Base-by-base conservation (phyloP, 768 basidiomycete genomes). In the Hemileccinum rubropunctum region DNA sequence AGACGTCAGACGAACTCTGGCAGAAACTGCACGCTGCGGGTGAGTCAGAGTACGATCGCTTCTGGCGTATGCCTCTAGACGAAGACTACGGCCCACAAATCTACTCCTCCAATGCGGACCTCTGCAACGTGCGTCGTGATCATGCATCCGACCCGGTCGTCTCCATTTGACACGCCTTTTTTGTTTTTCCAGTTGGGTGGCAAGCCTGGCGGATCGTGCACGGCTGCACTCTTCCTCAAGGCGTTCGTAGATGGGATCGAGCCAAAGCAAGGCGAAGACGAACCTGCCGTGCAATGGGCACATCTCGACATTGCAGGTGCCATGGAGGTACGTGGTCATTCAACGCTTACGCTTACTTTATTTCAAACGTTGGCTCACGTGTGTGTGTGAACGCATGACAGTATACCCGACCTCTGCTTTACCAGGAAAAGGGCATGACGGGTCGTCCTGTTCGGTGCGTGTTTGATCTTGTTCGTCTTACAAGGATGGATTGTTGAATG, bases 1-100 rank as follows among this genome's bases (percentile, higher is more conserved):
- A 88, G 86, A 84, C 80, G 13, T 88, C 88, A 3, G 85, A 90
- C 54, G 68, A 74, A 20, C 82, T 95, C 17, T 95, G 89, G 88
- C 60, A 77, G 32, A 73, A 79, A 46, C 77, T 95, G 11, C 73
- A 81, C 53, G 72, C 63, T 3, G 90, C 91, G 3, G 90, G 88
- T 11, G 80, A 84, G 70, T 67, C 70, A 13, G 88, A 91, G 59
- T 79, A 86, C 60, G 90, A 92, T 68, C 82, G 83, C 47, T 84
- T 95, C 76, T 94, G 91, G 91, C 81, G 91, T 26, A 82, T 94
- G 84, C 91, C 91, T 10, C 79, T 95, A 46, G 85, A 90, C 58
- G 88, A 91, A 37, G 88, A 84, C 49, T 95, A 77, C 56, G 82
- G 80, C 1, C 79, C 82, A 11, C 89, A 90, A 64, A 93, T 95